Percentiles rank a stretch among this genome's conserved stretches.
Evolutionary conservation across 139 green algal species (phyloP).

Genomic region (Deuterostichococcus epilithicus): DNA sequence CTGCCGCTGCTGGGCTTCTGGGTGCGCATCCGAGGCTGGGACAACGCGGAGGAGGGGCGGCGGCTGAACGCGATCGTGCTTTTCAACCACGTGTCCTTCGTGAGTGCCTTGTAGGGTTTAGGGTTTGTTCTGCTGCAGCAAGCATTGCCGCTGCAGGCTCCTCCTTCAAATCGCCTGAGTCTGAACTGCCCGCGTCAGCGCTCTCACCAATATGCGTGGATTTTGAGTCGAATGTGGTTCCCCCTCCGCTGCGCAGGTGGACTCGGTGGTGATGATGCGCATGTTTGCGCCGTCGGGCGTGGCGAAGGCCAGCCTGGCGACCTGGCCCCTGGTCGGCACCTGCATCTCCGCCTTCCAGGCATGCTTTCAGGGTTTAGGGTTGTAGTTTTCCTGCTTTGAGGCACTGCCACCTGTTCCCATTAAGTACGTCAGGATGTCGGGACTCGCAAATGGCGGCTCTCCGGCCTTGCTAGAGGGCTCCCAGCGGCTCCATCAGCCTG

Average conservation of each 20-base stretch:
- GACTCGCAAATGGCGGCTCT: no score
- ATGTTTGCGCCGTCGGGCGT: constrained; percentile 22
- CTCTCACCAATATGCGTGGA: constrained; percentile 17
- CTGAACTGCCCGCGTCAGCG: no score
- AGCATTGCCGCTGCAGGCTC: no score
- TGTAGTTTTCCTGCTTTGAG: no score
- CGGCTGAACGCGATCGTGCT: constrained; percentile 16
- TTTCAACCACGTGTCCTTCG: constrained; percentile 46
- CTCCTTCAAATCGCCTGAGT: no score
- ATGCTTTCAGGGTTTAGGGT: background rate
- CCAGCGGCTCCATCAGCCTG: no score
- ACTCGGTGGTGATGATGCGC: constrained; percentile 29
- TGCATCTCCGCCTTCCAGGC: constrained; percentile 39
- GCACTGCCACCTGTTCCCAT: no score
- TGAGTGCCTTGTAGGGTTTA: constrained; percentile 20
- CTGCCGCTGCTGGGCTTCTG: constrained; percentile 23
- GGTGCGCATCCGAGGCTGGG: constrained; percentile 15
- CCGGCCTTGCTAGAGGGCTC: no score
- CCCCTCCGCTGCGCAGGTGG: no score
- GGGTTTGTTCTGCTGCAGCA: constrained; percentile 13
- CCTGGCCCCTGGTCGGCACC: constrained; percentile 35
- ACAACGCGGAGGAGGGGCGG: constrained; percentile 15
- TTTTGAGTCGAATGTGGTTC: no score
- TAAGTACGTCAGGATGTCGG: no score
- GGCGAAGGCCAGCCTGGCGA: constrained; percentile 18